phyloP scores from a whole-genome alignment of 2,329 filamentous ascomycete species.

The Cladophialophora immunda region DNA sequence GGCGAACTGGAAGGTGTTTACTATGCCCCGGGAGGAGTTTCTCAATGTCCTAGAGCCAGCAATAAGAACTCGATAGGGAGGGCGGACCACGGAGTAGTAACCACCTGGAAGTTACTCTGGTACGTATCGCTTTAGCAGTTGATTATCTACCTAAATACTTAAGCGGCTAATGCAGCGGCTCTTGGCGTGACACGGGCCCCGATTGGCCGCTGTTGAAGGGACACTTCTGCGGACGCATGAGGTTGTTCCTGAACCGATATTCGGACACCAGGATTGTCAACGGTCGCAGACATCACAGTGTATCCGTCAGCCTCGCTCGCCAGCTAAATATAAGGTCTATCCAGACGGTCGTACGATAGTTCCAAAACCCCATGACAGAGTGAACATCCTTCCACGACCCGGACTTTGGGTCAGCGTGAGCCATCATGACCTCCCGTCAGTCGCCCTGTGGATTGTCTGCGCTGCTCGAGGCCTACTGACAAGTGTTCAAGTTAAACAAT shows the following conservation, averaged over 20 bases:
- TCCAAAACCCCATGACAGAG: conserved; percentile 36
- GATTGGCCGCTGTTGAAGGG: conserved; percentile 17
- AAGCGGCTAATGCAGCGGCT: not conserved
- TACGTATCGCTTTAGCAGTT: too few species aligned
- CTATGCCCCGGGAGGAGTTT: not conserved
- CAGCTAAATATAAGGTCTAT: not conserved
- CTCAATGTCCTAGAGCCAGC: not conserved
- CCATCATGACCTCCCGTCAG: conserved; percentile 39
- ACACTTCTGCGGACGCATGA: conserved; percentile 17
- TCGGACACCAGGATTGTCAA: not conserved
- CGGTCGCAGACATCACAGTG: not conserved
- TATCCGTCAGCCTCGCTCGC: not conserved
- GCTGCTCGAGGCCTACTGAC: conserved; percentile 25
- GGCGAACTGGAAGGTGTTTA: not conserved
- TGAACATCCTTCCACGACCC: conserved; percentile 30
- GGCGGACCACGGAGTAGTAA: too few species aligned
- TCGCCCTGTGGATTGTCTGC: not conserved
- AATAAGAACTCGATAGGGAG: not conserved
- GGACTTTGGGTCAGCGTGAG: conserved; percentile 32
- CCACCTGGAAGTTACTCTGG: too few species aligned
- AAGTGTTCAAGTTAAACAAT: conserved; percentile 85
- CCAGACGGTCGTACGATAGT: not conserved
- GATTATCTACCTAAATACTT: not conserved
- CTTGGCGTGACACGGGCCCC: conserved; percentile 3
- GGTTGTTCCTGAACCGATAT: conserved; percentile 1